phyloP scores from a whole-genome alignment of 2,329 filamentous ascomycete genomes.

The Colletotrichum viniferum region DNA sequence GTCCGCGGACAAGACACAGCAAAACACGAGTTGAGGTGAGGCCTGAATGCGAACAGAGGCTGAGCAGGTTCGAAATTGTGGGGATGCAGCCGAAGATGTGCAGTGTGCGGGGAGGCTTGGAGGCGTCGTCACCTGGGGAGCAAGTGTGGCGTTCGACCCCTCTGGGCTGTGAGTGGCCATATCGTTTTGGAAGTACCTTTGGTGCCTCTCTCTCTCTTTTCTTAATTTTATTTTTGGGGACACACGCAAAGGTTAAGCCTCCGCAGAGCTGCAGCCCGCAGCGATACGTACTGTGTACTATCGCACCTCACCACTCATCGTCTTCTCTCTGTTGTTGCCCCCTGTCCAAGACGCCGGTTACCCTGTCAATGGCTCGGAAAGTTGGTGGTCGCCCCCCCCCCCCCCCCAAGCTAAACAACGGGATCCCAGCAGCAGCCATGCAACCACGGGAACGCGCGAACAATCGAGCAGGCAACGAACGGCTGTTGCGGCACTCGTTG shows the following conservation, averaged over 20 bases:
- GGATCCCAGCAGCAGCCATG: constrained; percentile 4
- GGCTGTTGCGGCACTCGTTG: constrained; percentile 14
- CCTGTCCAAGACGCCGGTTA: constrained; percentile 8
- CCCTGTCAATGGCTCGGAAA: constrained; percentile 15
- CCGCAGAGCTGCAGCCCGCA: background rate
- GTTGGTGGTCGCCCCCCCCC: background rate
- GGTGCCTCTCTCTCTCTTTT: background rate
- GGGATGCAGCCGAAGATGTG: background rate
- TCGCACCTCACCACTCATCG: background rate
- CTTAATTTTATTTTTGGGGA: constrained; percentile 11
- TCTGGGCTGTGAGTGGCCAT: background rate
- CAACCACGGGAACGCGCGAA: constrained; percentile 17
- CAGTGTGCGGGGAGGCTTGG: background rate
- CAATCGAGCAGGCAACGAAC: constrained; percentile 12
- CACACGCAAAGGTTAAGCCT: background rate
- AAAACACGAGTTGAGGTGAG: background rate
- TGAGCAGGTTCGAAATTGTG: constrained; percentile 2
- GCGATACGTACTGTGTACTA: background rate
- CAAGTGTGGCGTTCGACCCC: constrained; percentile 9
- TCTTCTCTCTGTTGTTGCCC: background rate
- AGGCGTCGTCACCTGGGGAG: constrained; percentile 16
- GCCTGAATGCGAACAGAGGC: constrained; percentile 1
- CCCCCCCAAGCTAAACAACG: constrained; percentile 6
- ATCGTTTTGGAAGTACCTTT: background rate
- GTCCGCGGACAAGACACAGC: background rate